Evolutionary conservation across 495 filamentous ascomycete genomes (phyloP).

Genomic region (Hypoxylon perforatum): DNA sequence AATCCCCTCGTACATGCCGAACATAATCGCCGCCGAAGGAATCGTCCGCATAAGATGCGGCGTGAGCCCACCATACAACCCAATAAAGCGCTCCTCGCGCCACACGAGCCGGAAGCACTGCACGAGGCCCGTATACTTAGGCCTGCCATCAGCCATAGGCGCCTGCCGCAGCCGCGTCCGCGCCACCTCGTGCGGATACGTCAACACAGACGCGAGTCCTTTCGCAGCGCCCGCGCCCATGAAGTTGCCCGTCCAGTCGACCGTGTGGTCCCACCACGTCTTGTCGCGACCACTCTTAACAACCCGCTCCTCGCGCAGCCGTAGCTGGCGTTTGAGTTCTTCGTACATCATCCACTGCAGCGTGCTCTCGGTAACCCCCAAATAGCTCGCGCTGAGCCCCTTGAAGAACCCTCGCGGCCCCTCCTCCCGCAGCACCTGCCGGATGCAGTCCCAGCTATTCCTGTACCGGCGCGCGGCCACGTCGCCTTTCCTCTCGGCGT

Average conservation of each 20-base stretch:
- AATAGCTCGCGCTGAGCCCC: constrained; percentile 86
- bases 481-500: constrained; percentile 62
- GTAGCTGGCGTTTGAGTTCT: constrained; percentile 76
- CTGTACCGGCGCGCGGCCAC: constrained; percentile 72
- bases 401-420: constrained; percentile 83
- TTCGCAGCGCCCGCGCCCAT: constrained; percentile 84
- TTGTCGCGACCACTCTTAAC: constrained; percentile 62
- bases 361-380: constrained; percentile 86
- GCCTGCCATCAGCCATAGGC: constrained; percentile 74
- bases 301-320: constrained; percentile 66
- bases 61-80: constrained; percentile 85
- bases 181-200: constrained; percentile 91
- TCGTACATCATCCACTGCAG: constrained; percentile 91
- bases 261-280: constrained; percentile 70
- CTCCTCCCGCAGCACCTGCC: constrained; percentile 79
- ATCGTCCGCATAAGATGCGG: constrained; percentile 89
- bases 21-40: constrained; percentile 90
- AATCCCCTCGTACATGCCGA: constrained; percentile 89
- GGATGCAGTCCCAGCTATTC: constrained; percentile 83
- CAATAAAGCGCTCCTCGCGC: constrained; percentile 84
- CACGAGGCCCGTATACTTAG: constrained; percentile 84
- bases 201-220: constrained; percentile 79
- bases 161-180: constrained; percentile 84
- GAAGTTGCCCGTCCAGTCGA: constrained; percentile 75
- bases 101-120: constrained; percentile 85